Conservation (phyloP, 2,329 filamentous ascomycete genomes). For the Thelonectria olida region DNA sequence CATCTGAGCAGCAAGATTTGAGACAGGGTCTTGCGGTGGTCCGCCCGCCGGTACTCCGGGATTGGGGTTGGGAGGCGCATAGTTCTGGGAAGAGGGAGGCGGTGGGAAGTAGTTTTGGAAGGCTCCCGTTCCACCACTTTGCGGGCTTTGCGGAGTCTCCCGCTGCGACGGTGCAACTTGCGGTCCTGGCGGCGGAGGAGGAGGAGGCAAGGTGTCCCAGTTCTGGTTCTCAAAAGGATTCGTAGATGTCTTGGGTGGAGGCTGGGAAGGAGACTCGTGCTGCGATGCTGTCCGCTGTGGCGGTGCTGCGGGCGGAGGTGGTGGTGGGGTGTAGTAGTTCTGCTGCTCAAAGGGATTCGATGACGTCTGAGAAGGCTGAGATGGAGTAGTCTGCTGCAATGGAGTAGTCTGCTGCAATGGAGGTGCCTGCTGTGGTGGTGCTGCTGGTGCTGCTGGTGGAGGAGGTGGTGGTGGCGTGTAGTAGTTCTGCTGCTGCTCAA, state of each 20-base stretch:
- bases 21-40: constrained; percentile 14
- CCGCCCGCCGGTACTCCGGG: background rate
- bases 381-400: background rate
- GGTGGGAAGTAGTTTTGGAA: background rate
- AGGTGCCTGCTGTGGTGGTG: background rate
- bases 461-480: background rate
- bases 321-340: background rate
- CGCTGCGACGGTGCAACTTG: background rate
- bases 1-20: constrained; percentile 29
- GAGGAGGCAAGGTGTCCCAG: background rate
- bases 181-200: background rate
- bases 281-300: background rate
- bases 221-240: background rate
- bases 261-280: background rate
- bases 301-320: background rate
- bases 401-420: background rate
- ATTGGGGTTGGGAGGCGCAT: background rate
- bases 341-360: background rate
- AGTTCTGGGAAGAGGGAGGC: background rate
- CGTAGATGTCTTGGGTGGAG: background rate
- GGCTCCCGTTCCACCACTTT: background rate
- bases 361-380: background rate
- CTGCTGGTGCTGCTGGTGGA: background rate
- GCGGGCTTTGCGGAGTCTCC: background rate
- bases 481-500: constrained; percentile 10